Conservation (phyloP, 352 stramenopile species). For the Globisporangium paroecandrum region DNA sequence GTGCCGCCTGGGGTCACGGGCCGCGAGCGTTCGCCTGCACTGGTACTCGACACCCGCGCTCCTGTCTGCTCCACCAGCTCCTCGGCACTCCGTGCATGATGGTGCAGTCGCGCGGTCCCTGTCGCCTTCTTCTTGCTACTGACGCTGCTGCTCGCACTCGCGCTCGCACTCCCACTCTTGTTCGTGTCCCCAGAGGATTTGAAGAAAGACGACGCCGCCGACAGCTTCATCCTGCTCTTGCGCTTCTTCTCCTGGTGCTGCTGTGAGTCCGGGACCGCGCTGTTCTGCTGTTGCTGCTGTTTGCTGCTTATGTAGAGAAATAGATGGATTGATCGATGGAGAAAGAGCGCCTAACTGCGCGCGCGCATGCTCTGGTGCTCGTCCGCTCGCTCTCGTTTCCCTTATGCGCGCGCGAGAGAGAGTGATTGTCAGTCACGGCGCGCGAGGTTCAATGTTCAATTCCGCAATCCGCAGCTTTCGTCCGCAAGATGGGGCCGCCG, state of each 20-base stretch:
- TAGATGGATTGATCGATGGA: background rate
- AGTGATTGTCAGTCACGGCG: background rate
- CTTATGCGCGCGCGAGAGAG: background rate
- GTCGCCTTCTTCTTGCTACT: slow-evolving; percentile 2
- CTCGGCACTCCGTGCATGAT: background rate
- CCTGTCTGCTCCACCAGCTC: slow-evolving; percentile 5
- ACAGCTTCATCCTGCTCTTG: slow-evolving; percentile 9
- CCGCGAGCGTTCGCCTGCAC: slow-evolving; percentile 3
- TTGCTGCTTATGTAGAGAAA: background rate
- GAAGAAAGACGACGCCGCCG: slow-evolving; percentile 4
- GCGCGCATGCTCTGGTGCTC: slow-evolving; percentile 11
- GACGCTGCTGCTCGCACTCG: background rate
- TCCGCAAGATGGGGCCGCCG: slow-evolving; percentile 2
- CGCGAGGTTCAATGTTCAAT: background rate
- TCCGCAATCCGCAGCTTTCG: background rate
- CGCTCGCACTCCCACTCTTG: slow-evolving; percentile 3
- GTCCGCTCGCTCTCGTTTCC: background rate
- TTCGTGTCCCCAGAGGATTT: background rate
- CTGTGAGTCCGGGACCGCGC: background rate
- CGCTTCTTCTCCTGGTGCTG: background rate
- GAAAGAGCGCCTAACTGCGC: background rate
- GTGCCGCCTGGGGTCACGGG: background rate
- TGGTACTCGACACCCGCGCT: slow-evolving; percentile 12
- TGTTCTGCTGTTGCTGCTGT: background rate
- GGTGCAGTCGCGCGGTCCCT: slow-evolving; percentile 4